Evolutionary conservation across 2,329 filamentous ascomycete species (phyloP).

Genomic region (Chaetomiaceae sp.): DNA sequence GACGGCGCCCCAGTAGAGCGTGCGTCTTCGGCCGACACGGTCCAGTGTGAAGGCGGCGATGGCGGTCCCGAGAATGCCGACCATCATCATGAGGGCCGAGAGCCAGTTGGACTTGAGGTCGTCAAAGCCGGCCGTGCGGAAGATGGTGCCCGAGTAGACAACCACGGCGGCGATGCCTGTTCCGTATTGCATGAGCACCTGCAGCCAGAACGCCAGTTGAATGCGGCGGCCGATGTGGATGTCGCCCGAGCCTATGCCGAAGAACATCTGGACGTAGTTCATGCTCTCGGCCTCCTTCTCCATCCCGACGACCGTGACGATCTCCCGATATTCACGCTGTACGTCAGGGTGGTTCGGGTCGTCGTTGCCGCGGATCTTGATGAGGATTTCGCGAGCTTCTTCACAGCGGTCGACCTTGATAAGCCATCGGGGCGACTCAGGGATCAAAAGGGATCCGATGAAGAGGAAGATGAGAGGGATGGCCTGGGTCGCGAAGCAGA

Average conservation of each 20-base stretch:
- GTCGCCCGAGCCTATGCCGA: conserved; percentile 59
- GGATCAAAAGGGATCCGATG: not conserved
- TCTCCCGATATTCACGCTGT: conserved; percentile 63
- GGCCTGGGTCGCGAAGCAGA: not conserved
- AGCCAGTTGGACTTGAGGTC: conserved; percentile 60
- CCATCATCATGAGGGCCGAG: conserved; percentile 48
- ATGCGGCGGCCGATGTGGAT: conserved; percentile 63
- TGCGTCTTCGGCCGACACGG: conserved; percentile 63
- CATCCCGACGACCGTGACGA: conserved; percentile 56
- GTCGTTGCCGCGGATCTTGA: conserved; percentile 56
- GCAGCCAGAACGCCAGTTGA: conserved; percentile 66
- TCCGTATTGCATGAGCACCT: conserved; percentile 64
- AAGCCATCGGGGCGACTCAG: conserved; percentile 62
- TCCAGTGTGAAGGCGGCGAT: conserved; percentile 68
- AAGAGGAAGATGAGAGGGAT: not conserved
- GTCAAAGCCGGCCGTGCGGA: conserved; percentile 62
- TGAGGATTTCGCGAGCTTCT: conserved; percentile 62
- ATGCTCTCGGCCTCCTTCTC: conserved; percentile 57
- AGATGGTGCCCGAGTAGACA: conserved; percentile 54
- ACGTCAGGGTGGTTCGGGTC: conserved; percentile 39
- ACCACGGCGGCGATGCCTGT: conserved; percentile 66
- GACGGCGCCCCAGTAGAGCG: conserved; percentile 62
- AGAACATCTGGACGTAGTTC: conserved; percentile 62
- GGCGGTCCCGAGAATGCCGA: conserved; percentile 58
- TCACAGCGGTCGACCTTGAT: conserved; percentile 61